Evolutionary conservation across 108 stramenopile genomes (phyloP).

Genomic region (Schizochytrium sp.): DNA sequence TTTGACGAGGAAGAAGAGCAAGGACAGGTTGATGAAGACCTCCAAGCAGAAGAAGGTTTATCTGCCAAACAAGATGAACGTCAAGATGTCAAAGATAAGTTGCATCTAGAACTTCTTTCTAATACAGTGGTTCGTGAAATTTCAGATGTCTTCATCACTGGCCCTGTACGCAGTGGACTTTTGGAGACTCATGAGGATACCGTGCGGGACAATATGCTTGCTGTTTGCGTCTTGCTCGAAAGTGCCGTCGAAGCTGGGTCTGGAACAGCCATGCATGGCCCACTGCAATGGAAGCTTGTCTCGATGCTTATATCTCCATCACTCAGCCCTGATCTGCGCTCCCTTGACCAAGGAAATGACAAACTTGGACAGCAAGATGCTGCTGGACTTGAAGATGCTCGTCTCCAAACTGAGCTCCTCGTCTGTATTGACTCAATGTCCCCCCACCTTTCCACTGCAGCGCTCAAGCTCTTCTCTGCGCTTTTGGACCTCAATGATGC

Average conservation of each 20-base stretch:
- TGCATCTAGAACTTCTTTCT: conserved; percentile 1
- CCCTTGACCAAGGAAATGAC: conserved; percentile 5
- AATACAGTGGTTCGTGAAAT: not conserved
- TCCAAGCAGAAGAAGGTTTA: not conserved
- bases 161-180: not conserved
- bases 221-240: conserved; percentile 26
- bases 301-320: conserved; percentile 45
- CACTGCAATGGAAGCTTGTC: conserved; percentile 37
- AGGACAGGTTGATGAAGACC: not conserved
- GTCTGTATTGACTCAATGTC: conserved; percentile 42
- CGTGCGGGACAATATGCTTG: conserved; percentile 18
- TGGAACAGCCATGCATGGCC: not conserved
- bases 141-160: not conserved
- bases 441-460: conserved; percentile 38
- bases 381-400: not conserved
- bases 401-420: conserved; percentile 16
- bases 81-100: not conserved
- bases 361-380: not conserved
- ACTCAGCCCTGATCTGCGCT: not conserved
- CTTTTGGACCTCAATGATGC: conserved; percentile 43
- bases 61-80: not conserved
- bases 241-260: not conserved
- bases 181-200: conserved; percentile 34
- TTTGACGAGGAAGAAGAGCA: not conserved
- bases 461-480: conserved; percentile 54